phyloP scores from a whole-genome alignment of 345 rosid genomes.

The Arabidopsis suecica region DNA sequence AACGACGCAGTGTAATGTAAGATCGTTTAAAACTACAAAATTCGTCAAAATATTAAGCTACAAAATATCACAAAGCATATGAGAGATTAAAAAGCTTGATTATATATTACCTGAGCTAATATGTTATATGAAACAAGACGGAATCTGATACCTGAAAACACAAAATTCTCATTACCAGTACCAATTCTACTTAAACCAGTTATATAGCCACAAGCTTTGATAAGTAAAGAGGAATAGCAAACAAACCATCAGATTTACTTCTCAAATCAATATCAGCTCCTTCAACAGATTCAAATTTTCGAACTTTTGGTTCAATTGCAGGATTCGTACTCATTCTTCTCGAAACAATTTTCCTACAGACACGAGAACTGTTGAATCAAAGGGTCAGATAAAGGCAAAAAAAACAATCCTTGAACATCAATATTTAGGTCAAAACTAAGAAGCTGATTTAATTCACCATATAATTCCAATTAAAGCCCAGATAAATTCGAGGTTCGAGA shows the following conservation, averaged over 20 bases:
- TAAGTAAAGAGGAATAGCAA: neutral
- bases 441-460: neutral
- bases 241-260: slow-evolving; percentile 58
- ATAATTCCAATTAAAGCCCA: neutral
- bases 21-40: neutral
- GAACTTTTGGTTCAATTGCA: slow-evolving; percentile 45
- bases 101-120: slow-evolving; percentile 64
- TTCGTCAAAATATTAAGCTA: neutral
- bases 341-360: slow-evolving; percentile 41
- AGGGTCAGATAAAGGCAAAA: neutral
- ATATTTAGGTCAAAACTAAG: neutral
- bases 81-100: neutral
- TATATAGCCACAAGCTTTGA: neutral
- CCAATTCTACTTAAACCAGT: neutral
- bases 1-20: neutral
- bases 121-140: slow-evolving; percentile 72
- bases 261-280: slow-evolving; percentile 50
- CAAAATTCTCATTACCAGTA: neutral
- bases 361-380: slow-evolving; percentile 21
- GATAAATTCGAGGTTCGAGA: neutral
- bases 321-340: slow-evolving; percentile 58
- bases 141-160: slow-evolving; percentile 59
- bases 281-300: slow-evolving; percentile 62
- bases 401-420: neutral
- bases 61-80: slow-evolving; percentile 1